phyloP scores from a whole-genome alignment of 148 eudicot genomes.

The Chenopodium suecicum region DNA sequence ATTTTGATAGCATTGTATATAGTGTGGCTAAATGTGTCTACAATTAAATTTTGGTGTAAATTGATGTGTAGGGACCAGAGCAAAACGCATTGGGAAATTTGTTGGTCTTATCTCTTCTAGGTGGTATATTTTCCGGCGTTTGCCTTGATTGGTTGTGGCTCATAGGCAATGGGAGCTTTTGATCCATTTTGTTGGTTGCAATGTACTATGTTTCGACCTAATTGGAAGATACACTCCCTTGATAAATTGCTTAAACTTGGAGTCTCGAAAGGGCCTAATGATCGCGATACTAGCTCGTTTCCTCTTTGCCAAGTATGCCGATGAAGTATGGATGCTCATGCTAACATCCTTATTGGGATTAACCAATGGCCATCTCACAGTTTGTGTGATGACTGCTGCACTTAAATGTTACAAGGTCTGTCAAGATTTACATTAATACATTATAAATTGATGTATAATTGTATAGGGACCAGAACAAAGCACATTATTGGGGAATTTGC shows the following conservation, averaged over 20 bases:
- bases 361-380: constrained; percentile 80
- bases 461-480: constrained; percentile 75
- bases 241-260: constrained; percentile 27
- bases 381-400: constrained; percentile 65
- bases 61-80: constrained; percentile 60
- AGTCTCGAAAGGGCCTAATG: constrained; percentile 49
- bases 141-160: constrained; percentile 78
- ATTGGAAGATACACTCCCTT: constrained; percentile 55
- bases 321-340: constrained; percentile 81
- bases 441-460: background rate
- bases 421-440: background rate
- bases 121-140: constrained; percentile 58
- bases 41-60: background rate
- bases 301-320: constrained; percentile 49
- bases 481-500: constrained; percentile 54
- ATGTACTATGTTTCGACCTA: constrained; percentile 56
- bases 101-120: constrained; percentile 55
- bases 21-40: background rate
- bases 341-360: constrained; percentile 57
- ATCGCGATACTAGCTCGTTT: constrained; percentile 38
- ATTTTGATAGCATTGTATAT: background rate
- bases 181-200: constrained; percentile 56
- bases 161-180: constrained; percentile 47
- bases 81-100: constrained; percentile 72
- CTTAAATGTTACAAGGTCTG: constrained; percentile 70